Base-by-base conservation (phyloP, 176 grass and related monocot genomes). In the Rhipidocladum racemiflorum region DNA sequence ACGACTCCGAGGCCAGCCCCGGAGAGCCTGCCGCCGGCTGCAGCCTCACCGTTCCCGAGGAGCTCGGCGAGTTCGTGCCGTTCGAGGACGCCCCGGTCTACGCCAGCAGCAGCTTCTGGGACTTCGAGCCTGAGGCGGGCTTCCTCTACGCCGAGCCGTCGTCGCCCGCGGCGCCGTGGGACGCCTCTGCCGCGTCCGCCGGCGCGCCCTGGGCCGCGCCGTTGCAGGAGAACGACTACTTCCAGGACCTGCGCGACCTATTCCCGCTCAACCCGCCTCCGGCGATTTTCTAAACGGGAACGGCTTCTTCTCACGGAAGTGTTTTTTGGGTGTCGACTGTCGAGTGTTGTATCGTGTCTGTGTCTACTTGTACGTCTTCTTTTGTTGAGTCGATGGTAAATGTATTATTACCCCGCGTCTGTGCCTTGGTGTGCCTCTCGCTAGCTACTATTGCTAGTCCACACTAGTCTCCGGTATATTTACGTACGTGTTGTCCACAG, bases 201-300 rank as follows among this genome's bases (percentile, higher is more conserved):
- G 82, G 81, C 59, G 84, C 77, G 72, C 39, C 78, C 40, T 91
- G 69, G 88, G 70, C 68, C 18, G 61, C 86, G 76, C 28, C 78
- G 81, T 61, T n/a, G 74, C 89, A 90, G 89, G 86, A 88, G 27
- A 90, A 89, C 68, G 92, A 95, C 85, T 95, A 90, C 79, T 99
- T 99, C 89, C 79, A 88, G 77, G 96, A 90, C 70, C 83, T 99
- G 81, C 87, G 89, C 85, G 96, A 98, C 88, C 90, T 98, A 62
- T 98, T 99, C 66, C 96, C 96, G 44, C 65, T 98, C 57, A 86
- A 91, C 53, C 48, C 91, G 20, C 95, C 90, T 83, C 96, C 96
- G 61, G 91, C 92, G 66, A 86, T 90, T 80, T 92, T 97, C 85
- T 97, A 53, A 94, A 59, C 32, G 17, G 74, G 25, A 53, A 43